Conservation (phyloP, 495 filamentous ascomycete species). For the Viridothelium virens region DNA sequence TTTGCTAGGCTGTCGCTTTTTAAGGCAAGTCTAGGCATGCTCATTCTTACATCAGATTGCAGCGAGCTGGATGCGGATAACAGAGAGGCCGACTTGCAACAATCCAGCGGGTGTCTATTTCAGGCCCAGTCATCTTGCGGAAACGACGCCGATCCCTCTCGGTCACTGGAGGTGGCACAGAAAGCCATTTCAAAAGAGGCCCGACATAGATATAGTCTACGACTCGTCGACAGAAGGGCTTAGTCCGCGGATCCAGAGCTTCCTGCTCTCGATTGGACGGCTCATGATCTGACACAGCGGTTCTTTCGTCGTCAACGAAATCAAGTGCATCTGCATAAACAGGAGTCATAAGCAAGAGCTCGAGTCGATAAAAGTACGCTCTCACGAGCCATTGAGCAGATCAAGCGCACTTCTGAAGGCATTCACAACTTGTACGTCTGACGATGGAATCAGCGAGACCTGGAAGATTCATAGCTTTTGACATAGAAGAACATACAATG, state of each 20-base stretch:
- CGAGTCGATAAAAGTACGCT: not conserved
- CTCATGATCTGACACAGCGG: not conserved
- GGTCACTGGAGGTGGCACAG: not conserved
- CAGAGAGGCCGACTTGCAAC: not conserved
- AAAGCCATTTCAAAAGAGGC: not conserved
- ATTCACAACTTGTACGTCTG: conserved; percentile 19
- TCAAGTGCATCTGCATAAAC: not conserved
- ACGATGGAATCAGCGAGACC: not conserved
- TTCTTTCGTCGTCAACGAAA: not conserved
- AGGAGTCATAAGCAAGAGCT: not conserved
- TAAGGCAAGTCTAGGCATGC: not conserved
- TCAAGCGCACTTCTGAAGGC: conserved; percentile 24
- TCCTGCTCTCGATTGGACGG: conserved; percentile 5
- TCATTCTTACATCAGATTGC: not conserved
- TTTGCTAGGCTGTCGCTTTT: not conserved
- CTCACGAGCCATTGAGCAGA: conserved; percentile 11
- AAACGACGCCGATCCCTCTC: not conserved
- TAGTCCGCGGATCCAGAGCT: not conserved
- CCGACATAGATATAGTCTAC: not conserved
- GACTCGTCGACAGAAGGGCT: not conserved
- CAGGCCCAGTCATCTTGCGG: not conserved
- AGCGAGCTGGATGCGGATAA: conserved; percentile 14
- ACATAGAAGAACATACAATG: conserved; percentile 21
- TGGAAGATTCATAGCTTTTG: not conserved
- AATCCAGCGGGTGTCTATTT: not conserved